phyloP scores from a whole-genome alignment of 2,329 filamentous ascomycete genomes.

The Raffaelea deltoideospora region DNA sequence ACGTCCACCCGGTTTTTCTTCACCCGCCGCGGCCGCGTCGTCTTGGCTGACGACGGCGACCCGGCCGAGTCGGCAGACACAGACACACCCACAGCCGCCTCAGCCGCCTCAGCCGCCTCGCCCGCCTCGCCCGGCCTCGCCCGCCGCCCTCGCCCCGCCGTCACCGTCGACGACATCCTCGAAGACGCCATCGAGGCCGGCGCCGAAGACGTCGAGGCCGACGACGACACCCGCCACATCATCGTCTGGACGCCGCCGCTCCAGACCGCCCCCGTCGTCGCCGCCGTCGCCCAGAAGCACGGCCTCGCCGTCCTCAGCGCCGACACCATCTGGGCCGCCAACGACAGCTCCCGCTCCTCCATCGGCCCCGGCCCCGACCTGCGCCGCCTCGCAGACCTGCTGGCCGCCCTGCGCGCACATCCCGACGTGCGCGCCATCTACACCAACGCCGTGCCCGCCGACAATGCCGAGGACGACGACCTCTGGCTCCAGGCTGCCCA shows the following conservation, averaged over 20 bases:
- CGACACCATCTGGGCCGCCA: slow-evolving; percentile 75
- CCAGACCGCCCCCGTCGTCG: slow-evolving; percentile 47
- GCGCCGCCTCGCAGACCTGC: slow-evolving; percentile 42
- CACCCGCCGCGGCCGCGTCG: slow-evolving; percentile 59
- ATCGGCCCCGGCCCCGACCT: slow-evolving; percentile 42
- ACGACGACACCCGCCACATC: slow-evolving; percentile 54
- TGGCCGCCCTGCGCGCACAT: slow-evolving; percentile 47
- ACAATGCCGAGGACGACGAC: slow-evolving; percentile 34
- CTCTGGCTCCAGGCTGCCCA: slow-evolving; percentile 38
- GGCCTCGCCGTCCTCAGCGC: slow-evolving; percentile 54
- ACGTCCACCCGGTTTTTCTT: slow-evolving; percentile 77
- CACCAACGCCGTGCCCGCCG: slow-evolving; percentile 49
- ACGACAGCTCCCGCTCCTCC: slow-evolving; percentile 59
- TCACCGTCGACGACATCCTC: slow-evolving; percentile 59
- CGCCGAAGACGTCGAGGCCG: slow-evolving; percentile 51
- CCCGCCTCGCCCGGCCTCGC: neutral
- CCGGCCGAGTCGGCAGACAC: neutral
- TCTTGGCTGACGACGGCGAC: slow-evolving; percentile 57
- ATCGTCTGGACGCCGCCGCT: slow-evolving; percentile 56
- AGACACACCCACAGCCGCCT: neutral
- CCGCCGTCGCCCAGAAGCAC: slow-evolving; percentile 46
- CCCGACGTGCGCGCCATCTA: slow-evolving; percentile 67
- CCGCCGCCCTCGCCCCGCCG: neutral
- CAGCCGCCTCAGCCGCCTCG: neutral
- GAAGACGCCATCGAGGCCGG: slow-evolving; percentile 75